Percentiles rank a stretch among this genome's conserved stretches.
phyloP scores from a whole-genome alignment of 129 eudicot species.

The Sambucus nigra region DNA sequence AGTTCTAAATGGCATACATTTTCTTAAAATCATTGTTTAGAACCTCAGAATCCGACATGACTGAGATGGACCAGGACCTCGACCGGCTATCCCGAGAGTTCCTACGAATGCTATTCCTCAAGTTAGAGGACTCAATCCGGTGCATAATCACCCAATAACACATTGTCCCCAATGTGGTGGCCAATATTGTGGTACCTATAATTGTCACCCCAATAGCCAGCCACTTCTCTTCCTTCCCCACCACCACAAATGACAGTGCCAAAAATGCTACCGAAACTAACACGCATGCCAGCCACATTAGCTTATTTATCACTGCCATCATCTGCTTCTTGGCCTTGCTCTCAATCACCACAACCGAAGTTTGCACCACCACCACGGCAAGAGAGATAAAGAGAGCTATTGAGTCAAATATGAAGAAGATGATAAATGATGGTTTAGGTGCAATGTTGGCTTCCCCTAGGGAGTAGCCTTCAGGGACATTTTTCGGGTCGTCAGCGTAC shows the following conservation, averaged over 20 bases:
- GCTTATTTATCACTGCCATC: slow-evolving; percentile 56
- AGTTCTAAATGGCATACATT: slow-evolving; percentile 42
- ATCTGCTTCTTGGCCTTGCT: slow-evolving; percentile 52
- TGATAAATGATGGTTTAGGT: slow-evolving; percentile 32
- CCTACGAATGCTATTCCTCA: slow-evolving; percentile 29
- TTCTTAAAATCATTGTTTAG: slow-evolving; percentile 34
- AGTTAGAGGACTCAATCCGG: slow-evolving; percentile 34
- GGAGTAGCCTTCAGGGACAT: slow-evolving; percentile 45
- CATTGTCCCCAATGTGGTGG: slow-evolving; percentile 47
- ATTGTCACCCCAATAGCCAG: slow-evolving; percentile 46
- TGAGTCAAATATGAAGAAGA: slow-evolving; percentile 49
- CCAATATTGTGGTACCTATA: slow-evolving; percentile 50
- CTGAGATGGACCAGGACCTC: slow-evolving; percentile 30
- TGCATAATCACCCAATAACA: slow-evolving; percentile 59
- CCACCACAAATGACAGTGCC: slow-evolving; percentile 53
- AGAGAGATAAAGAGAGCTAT: slow-evolving; percentile 48
- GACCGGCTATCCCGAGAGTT: slow-evolving; percentile 26
- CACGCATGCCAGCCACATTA: slow-evolving; percentile 63
- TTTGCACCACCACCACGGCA: slow-evolving; percentile 64
- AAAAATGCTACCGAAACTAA: slow-evolving; percentile 51
- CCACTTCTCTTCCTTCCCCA: slow-evolving; percentile 49
- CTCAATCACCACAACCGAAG: slow-evolving; percentile 51
- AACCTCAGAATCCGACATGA: slow-evolving; percentile 38
- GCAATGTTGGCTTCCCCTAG: slow-evolving; percentile 88
- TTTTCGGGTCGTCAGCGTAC: slow-evolving; percentile 57